A percentile compares a stretch with the other conserved stretches of the same genome.
These are phyloP conservation scores for Lasiodiplodia hormozganensis DNA, from an alignment of 2,329 filamentous ascomycete species.

Conservation along the genomic window DNA sequence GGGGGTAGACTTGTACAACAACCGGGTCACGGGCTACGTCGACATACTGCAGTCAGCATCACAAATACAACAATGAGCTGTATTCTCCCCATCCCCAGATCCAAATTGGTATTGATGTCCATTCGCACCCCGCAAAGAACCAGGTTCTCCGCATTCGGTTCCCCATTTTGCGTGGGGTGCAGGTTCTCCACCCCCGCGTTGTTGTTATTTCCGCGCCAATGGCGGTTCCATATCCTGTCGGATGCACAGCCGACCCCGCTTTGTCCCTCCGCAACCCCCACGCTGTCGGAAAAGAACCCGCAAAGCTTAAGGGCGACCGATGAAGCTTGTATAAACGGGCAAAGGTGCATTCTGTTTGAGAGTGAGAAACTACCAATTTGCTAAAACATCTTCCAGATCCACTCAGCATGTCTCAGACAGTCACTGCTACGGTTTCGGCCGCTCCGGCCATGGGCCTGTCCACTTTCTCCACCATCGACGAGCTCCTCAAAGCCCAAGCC, in stretches of 20 bases:
- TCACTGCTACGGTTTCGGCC: not conserved
- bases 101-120: not conserved
- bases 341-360: not conserved
- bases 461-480: slow-evolving; percentile 35
- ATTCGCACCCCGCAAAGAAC: not conserved
- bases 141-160: not conserved
- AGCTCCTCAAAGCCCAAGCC: slow-evolving; percentile 37
- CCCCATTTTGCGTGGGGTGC: not conserved
- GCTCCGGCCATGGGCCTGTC: not conserved
- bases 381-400: not conserved
- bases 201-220: slow-evolving; percentile 1
- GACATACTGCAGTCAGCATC: not conserved
- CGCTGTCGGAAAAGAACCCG: slow-evolving; percentile 13
- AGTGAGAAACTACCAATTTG: not conserved
- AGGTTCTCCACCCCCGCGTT: not conserved
- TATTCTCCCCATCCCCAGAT: not conserved
- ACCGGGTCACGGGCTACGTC: no score
- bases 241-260: not conserved
- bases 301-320: not conserved
- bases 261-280: not conserved
- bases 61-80: not conserved
- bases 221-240: no score
- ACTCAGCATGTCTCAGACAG: not conserved
- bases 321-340: not conserved
- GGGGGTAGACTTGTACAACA: no score